Evolutionary conservation across 2,329 filamentous ascomycete genomes (phyloP), one percentile per base, ranked within the genome.

Genomic region (Neoscytalidium dimidiatum): DNA sequence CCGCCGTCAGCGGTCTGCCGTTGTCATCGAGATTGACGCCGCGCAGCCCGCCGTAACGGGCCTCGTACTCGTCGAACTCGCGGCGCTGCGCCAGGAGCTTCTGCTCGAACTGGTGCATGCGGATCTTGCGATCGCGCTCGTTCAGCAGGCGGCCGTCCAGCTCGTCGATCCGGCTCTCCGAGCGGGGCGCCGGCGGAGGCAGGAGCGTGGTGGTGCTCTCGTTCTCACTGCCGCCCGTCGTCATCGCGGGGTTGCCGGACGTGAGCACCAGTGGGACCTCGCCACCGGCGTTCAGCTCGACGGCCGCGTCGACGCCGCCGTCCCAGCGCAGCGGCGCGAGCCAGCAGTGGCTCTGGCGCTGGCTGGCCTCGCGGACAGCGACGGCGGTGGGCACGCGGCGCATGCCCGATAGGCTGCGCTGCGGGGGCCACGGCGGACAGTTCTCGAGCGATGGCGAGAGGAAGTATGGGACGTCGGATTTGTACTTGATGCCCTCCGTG

Each of bases 401-500:
- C n/a, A 23, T 64, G 33, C 53, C 53, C 0, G 19, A 21, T 1
- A 38, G 44, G 17, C 26, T 17, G 23, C 44, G 35, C 14, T 33
- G 23, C 3, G 72, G 72, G 3, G 76, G 75, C 76, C 76, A 78
- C 31, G 76, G 75, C 1, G 76, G 76, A 43, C 73, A 73, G 38
- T 75, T 71, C 62, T 75, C 75, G 29, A 78, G 69, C 13, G 77
- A 73, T 2, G 78, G 73, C 64, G 74, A 78, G 33, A 81, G 72
- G 67, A 80, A 78, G 68, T 81, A 80, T 3, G 70, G 70, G 3
- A 79, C 76, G 4, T 73, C 73, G 13, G 76, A 71, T 5, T 26
- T 43, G 66, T 77, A 75, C 28, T 73, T 75, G 38, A 81, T 72
- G 4, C 73, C 74, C 28, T 73, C 71, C 0, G 77, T 75, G 61